These are phyloP conservation scores for Schwanniomyces vanrijiae DNA, from an alignment of 805 yeast species.

Conservation along the genomic window DNA sequence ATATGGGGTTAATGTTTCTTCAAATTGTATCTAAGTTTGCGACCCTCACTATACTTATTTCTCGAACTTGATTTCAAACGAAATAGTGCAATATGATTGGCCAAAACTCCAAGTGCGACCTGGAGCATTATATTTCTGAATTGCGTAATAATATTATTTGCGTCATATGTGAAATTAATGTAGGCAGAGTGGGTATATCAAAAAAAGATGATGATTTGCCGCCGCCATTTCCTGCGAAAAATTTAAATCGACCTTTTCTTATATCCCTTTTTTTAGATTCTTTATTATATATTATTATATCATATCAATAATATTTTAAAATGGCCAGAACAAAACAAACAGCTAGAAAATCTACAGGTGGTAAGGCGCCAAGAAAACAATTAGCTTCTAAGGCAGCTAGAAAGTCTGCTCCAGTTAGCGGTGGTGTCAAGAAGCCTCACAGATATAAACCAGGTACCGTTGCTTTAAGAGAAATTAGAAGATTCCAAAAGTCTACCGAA, in stretches of 20 bases:
- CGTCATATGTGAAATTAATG: not conserved
- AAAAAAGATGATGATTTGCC: conserved; percentile 1
- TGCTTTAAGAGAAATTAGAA: conserved; percentile 95
- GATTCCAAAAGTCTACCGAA: conserved; percentile 96
- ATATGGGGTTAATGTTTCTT: no score
- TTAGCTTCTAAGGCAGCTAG: conserved; percentile 91
- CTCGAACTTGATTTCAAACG: not conserved
- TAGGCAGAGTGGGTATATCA: not conserved
- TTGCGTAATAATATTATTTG: conserved; percentile 4
- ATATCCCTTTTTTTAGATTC: not conserved
- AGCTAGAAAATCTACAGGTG: conserved; percentile 94
- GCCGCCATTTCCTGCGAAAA: not conserved
- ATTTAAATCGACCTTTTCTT: not conserved
- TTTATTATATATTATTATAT: not conserved
- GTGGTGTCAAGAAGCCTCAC: conserved; percentile 94
- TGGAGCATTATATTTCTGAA: not conserved
- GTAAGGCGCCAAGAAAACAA: conserved; percentile 95
- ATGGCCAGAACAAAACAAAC: conserved; percentile 96
- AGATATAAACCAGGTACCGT: conserved; percentile 98
- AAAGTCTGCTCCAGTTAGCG: conserved; percentile 88
- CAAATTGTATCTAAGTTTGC: no score
- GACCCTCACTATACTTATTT: no score
- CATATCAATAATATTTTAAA: conserved; percentile 11
- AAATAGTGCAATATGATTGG: conserved; percentile 3
- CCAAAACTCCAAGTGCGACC: not conserved